Conservation (phyloP, 768 basidiomycete genomes). For the Chalciporus chontae region DNA sequence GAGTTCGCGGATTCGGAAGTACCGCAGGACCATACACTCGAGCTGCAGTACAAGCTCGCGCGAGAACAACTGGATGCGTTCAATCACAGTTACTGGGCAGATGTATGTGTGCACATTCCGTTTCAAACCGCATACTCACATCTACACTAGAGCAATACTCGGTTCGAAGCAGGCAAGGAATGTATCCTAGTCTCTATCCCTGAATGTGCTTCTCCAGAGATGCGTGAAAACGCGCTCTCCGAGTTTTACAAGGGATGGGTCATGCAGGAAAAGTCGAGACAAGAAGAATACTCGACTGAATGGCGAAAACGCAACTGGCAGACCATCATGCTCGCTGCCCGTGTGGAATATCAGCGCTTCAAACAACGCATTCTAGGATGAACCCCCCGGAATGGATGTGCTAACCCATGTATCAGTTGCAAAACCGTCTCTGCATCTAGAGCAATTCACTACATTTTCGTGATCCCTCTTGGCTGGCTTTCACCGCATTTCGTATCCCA, state of each 20-base stretch:
- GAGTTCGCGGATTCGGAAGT: conserved; percentile 50
- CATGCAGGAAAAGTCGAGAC: conserved; percentile 57
- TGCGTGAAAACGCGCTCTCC: conserved; percentile 67
- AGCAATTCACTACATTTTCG: background rate
- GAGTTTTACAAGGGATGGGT: conserved; percentile 76
- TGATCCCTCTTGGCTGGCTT: background rate
- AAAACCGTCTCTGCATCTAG: background rate
- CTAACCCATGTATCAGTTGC: background rate
- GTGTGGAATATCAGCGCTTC: conserved; percentile 49
- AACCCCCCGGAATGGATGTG: background rate
- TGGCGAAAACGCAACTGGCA: conserved; percentile 63
- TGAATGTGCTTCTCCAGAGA: conserved; percentile 42
- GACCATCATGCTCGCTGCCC: conserved; percentile 54
- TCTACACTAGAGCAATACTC: conserved; percentile 60
- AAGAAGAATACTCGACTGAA: conserved; percentile 58
- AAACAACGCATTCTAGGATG: conserved; percentile 29
- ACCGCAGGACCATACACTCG: conserved; percentile 40
- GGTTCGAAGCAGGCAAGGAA: conserved; percentile 71
- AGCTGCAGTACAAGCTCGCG: conserved; percentile 68
- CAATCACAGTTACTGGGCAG: conserved; percentile 77
- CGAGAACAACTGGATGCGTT: conserved; percentile 71
- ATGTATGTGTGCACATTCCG: conserved; percentile 46
- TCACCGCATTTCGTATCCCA: conserved; percentile 34
- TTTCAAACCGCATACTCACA: conserved; percentile 4
- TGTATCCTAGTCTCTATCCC: conserved; percentile 57